Evolutionary conservation across 2,329 filamentous ascomycete genomes (phyloP).

Genomic region (Fusarium brachygibbosum): DNA sequence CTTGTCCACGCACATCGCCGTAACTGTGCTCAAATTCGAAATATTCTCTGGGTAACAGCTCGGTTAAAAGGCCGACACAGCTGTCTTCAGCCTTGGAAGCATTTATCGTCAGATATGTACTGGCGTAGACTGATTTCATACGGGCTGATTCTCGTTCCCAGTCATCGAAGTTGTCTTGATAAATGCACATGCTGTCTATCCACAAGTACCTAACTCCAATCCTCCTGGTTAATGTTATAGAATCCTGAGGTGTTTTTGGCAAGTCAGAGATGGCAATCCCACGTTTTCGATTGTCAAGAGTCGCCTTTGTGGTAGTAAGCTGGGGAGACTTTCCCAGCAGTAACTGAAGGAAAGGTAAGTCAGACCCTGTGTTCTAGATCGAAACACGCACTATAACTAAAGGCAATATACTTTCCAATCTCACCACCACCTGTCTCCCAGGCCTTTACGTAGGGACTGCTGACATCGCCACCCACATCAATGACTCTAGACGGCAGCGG

Average conservation of each 20-base stretch:
- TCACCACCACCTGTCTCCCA: background rate
- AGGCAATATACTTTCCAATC: background rate
- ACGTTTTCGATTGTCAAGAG: slow-evolving; percentile 2
- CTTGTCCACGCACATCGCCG: background rate
- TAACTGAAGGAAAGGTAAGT: background rate
- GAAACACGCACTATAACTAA: background rate
- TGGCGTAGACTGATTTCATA: background rate
- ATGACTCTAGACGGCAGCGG: background rate
- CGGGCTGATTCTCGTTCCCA: slow-evolving; percentile 11
- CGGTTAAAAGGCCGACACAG: background rate
- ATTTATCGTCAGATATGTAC: background rate
- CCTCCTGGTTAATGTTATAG: rapidly evolving
- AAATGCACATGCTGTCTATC: slow-evolving; percentile 22
- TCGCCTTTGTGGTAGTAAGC: slow-evolving; percentile 1
- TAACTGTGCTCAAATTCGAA: background rate
- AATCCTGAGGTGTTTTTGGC: background rate
- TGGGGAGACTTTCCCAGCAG: background rate
- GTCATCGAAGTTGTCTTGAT: slow-evolving; percentile 7
- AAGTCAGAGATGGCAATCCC: background rate
- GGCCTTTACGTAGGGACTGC: slow-evolving; percentile 1
- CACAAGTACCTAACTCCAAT: background rate
- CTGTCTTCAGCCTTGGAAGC: background rate
- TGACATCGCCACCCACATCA: background rate
- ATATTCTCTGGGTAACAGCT: rapidly evolving
- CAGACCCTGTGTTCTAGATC: too few species aligned